Evolutionary conservation across 768 basidiomycete species (phyloP), one percentile per base, ranked within the genome.

Genomic region (Hericium coralloides): DNA sequence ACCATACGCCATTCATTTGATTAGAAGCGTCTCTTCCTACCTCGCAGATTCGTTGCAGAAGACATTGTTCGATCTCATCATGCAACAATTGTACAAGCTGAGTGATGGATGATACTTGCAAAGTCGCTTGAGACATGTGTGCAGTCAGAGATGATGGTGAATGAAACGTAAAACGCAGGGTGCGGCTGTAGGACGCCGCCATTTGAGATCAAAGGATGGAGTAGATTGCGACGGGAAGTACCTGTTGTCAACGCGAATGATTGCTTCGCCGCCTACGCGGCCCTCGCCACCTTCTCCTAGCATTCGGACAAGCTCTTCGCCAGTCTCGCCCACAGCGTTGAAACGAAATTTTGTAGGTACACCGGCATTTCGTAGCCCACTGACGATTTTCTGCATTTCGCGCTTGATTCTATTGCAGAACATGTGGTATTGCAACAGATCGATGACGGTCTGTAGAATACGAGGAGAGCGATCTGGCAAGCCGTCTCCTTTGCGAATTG

Each of bases 111-210:
- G 84, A 80, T 14, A 92, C 81, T 1, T 78, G 66, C 17, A 92
- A 69, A 1, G 87, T 92, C 14, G 89, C 88, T 70, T 90, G 89
- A 5, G 89, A 79, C 20, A 92, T 78, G 66, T 91, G 87, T 0
- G 85, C 89, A n/a, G 78, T 82, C 25, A 93, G 69, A 10, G 80
- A 79, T 12, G 89, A 90, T 15, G 91, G 91, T 0, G 91, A 84
- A 18, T 76, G 64, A 65, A 90, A 84, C 2, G 87, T 89, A 63
- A 93, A 79, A 14, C 88, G 84, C 50, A 92, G 68, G 0, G 85
- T 83, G 61, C 88, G 83, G 61, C 89, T 90, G 8, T 23, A 36
- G 9, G 12, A 12, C 6, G 50, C 36, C 53, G 50, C 22, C n/a
- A 45, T 5, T 50, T n/a, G 25, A 23, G 7, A 26, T 38, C 43